Evolutionary conservation across 2,329 filamentous ascomycete genomes (phyloP).

Genomic region (Gnomoniopsis smithogilvyi): DNA sequence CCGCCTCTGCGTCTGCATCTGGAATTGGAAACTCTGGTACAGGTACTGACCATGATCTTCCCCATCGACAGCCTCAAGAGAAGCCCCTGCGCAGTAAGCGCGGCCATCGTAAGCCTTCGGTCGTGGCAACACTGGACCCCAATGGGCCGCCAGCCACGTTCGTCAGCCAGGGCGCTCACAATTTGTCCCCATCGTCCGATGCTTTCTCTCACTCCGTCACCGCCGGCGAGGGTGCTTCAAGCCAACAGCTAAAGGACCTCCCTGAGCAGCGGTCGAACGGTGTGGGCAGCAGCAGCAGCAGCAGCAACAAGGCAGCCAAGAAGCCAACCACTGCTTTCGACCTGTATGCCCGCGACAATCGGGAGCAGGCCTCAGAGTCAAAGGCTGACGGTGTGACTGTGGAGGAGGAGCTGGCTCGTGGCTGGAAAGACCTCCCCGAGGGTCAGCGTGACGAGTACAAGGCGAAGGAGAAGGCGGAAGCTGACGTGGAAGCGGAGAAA

Average conservation of each 20-base stretch:
- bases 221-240: constrained; percentile 31
- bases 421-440: constrained; percentile 52
- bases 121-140: constrained; percentile 34
- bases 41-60: constrained; percentile 21
- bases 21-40: constrained; percentile 9
- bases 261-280: constrained; percentile 34
- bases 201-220: constrained; percentile 45
- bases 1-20: constrained; percentile 11
- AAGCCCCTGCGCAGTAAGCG: constrained; percentile 75
- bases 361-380: constrained; percentile 37
- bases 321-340: constrained; percentile 49
- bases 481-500: constrained; percentile 20
- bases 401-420: constrained; percentile 53
- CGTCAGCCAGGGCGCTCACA: constrained; percentile 44
- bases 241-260: constrained; percentile 22
- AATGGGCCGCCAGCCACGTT: constrained; percentile 36
- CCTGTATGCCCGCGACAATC: constrained; percentile 50
- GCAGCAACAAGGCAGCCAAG: constrained; percentile 33
- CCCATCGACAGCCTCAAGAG: constrained; percentile 61
- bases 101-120: constrained; percentile 61
- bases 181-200: constrained; percentile 49
- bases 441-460: constrained; percentile 48
- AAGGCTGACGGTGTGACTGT: constrained; percentile 43
- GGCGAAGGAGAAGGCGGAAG: constrained; percentile 24
- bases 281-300: constrained; percentile 21